Conservation (phyloP, 2,329 filamentous ascomycete species). For the Magnaporthiopsis rhizophila region DNA sequence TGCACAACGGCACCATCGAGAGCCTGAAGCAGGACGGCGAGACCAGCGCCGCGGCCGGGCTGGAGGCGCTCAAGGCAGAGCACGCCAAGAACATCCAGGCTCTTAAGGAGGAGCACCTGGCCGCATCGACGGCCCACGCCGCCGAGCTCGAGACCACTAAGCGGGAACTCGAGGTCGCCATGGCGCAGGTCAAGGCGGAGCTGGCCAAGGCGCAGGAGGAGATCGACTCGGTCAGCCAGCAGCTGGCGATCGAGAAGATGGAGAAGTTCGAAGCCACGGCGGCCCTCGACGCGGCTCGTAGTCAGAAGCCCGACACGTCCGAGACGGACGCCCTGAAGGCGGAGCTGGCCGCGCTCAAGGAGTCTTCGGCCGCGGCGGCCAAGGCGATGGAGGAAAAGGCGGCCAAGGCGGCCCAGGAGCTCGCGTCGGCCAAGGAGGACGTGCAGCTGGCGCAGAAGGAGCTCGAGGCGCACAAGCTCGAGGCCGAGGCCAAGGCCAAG, state of each 20-base stretch:
- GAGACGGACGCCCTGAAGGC: constrained; percentile 43
- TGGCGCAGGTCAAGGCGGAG: constrained; percentile 29
- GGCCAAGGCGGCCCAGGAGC: constrained; percentile 27
- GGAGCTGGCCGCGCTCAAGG: constrained; percentile 40
- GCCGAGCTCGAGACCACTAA: constrained; percentile 30
- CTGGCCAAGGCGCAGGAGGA: constrained; percentile 40
- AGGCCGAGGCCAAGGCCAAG: constrained; percentile 44
- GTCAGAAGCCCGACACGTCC: constrained; percentile 46
- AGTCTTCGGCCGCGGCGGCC: constrained; percentile 25
- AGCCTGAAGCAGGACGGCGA: constrained; percentile 36
- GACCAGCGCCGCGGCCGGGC: constrained; percentile 25
- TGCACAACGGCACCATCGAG: constrained; percentile 37
- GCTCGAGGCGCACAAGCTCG: constrained; percentile 42
- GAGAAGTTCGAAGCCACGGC: constrained; percentile 51
- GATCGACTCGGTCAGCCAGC: constrained; percentile 39
- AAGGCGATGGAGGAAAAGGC: constrained; percentile 27
- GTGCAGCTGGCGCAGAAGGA: constrained; percentile 43
- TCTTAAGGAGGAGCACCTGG: constrained; percentile 19
- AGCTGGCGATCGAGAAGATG: constrained; percentile 52
- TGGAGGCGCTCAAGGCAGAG: constrained; percentile 22
- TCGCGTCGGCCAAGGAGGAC: constrained; percentile 32
- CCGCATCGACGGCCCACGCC: constrained; percentile 30
- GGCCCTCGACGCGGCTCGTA: constrained; percentile 51
- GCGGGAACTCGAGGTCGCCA: constrained; percentile 26
- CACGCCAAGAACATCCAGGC: constrained; percentile 34